phyloP scores from a whole-genome alignment of 1,284 basidiomycete species.

The Trametes pubescens region DNA sequence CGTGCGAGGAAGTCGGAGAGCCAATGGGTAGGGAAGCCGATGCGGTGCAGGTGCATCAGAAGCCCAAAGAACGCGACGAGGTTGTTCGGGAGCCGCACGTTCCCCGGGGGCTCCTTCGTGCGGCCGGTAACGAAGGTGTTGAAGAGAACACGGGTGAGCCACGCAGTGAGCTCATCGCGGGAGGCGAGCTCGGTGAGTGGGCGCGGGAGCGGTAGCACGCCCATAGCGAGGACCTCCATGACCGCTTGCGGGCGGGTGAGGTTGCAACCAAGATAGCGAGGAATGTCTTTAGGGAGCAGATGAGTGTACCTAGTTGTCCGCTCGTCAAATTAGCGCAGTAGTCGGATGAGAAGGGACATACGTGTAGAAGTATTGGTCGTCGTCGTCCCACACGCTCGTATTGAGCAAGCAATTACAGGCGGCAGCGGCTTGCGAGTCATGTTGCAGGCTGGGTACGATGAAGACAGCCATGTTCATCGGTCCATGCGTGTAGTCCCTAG shows the following conservation, averaged over 20 bases:
- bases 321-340: too few relatives aligned
- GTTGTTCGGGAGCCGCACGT: conserved; percentile 49
- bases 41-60: conserved; percentile 46
- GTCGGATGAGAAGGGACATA: conserved; percentile 20
- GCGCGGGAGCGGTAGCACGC: conserved; percentile 34
- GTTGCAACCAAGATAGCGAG: conserved; percentile 42
- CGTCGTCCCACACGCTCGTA: conserved; percentile 35
- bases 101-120: conserved; percentile 35
- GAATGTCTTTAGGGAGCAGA: conserved; percentile 37
- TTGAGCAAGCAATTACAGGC: conserved; percentile 45
- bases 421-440: conserved; percentile 34
- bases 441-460: conserved; percentile 39
- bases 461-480: conserved; percentile 42
- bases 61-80: conserved; percentile 47
- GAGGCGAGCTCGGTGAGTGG: conserved; percentile 45
- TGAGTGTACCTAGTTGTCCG: conserved; percentile 42
- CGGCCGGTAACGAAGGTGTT: conserved; percentile 45
- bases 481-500: conserved; percentile 47
- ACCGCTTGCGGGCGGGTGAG: conserved; percentile 32
- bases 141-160: conserved; percentile 50
- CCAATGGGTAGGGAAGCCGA: conserved; percentile 48
- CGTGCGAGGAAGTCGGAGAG: conserved; percentile 45
- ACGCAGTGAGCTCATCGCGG: conserved; percentile 44
- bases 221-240: conserved; percentile 36
- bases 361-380: conserved; percentile 43